phyloP scores from a whole-genome alignment of 148 eudicot species.

The Vaccinium darrowii region DNA sequence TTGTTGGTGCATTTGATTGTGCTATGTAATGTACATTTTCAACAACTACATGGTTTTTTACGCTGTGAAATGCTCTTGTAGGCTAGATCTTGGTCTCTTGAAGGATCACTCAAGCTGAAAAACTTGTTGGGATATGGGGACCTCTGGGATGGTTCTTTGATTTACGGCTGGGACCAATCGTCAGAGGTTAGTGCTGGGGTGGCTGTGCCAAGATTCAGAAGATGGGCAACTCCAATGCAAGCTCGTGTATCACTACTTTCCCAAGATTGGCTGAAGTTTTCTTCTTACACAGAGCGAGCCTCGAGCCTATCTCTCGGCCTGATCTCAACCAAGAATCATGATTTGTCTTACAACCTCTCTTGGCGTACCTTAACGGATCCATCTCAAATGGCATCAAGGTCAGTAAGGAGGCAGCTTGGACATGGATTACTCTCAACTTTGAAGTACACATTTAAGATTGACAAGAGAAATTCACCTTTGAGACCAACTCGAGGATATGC shows the following conservation, averaged over 20 bases:
- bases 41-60: not conserved
- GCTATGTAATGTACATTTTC: not conserved
- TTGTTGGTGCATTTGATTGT: slow-evolving; percentile 6
- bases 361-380: slow-evolving; percentile 94
- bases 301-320: slow-evolving; percentile 77
- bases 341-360: slow-evolving; percentile 66
- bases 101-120: slow-evolving; percentile 77
- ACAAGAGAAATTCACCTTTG: slow-evolving; percentile 67
- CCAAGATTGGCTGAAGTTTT: slow-evolving; percentile 84
- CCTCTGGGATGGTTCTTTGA: slow-evolving; percentile 77
- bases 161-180: slow-evolving; percentile 85
- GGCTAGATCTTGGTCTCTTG: slow-evolving; percentile 86
- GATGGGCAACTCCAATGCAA: slow-evolving; percentile 53
- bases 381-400: slow-evolving; percentile 70
- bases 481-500: slow-evolving; percentile 96
- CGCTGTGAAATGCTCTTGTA: slow-evolving; percentile 36
- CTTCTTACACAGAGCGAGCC: slow-evolving; percentile 80
- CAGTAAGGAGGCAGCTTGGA: slow-evolving; percentile 93
- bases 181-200: slow-evolving; percentile 81
- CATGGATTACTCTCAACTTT: slow-evolving; percentile 76
- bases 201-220: slow-evolving; percentile 62
- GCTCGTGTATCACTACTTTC: slow-evolving; percentile 82
- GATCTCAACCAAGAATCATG: slow-evolving; percentile 66
- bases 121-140: slow-evolving; percentile 85
- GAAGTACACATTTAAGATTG: slow-evolving; percentile 80